A percentile compares a stretch with the other conserved stretches of the same genome.
Evolutionary conservation across 106 monocot species (phyloP).

Genomic region (Acorus gramineus): DNA sequence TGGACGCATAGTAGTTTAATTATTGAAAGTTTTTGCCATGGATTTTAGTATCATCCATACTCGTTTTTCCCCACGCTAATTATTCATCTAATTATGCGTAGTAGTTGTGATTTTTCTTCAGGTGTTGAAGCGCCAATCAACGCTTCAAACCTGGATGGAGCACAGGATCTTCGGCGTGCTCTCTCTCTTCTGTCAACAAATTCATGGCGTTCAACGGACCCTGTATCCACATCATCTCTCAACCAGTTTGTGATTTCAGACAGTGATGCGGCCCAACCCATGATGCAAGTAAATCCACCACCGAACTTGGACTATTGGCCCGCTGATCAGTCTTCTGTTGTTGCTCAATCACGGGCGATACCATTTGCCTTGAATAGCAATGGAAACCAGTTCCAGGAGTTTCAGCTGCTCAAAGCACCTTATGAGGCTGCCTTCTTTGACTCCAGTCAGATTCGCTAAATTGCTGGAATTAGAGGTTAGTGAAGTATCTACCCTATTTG

Average conservation of each 20-base stretch:
- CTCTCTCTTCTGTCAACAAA: slow-evolving; percentile 95
- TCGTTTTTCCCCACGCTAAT: too few species aligned
- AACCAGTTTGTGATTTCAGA: slow-evolving; percentile 14
- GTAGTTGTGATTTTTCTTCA: slow-evolving; percentile 1
- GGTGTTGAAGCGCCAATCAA: slow-evolving; percentile 47
- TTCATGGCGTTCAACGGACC: slow-evolving; percentile 25
- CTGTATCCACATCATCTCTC: slow-evolving; percentile 13
- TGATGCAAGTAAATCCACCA: slow-evolving; percentile 5
- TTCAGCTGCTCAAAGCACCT: slow-evolving; percentile 20
- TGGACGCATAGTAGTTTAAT: too few species aligned
- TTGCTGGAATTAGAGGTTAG: neutral
- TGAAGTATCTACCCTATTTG: too few species aligned
- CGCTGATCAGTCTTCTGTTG: slow-evolving; percentile 7
- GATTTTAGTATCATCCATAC: too few species aligned
- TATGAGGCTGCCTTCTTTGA: slow-evolving; percentile 29
- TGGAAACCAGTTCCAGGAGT: slow-evolving; percentile 28
- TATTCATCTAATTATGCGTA: too few species aligned
- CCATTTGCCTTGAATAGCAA: slow-evolving; percentile 19
- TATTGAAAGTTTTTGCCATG: too few species aligned
- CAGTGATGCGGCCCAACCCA: slow-evolving; percentile 2
- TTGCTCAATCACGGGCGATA: slow-evolving; percentile 13
- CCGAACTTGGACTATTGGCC: slow-evolving; percentile 17
- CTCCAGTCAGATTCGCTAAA: slow-evolving; percentile 17
- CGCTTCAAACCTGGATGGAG: slow-evolving; percentile 52
- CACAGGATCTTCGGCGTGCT: slow-evolving; percentile 82